Conservation (phyloP, 2,329 filamentous ascomycete species). For the Lachnellula willkommii region DNA sequence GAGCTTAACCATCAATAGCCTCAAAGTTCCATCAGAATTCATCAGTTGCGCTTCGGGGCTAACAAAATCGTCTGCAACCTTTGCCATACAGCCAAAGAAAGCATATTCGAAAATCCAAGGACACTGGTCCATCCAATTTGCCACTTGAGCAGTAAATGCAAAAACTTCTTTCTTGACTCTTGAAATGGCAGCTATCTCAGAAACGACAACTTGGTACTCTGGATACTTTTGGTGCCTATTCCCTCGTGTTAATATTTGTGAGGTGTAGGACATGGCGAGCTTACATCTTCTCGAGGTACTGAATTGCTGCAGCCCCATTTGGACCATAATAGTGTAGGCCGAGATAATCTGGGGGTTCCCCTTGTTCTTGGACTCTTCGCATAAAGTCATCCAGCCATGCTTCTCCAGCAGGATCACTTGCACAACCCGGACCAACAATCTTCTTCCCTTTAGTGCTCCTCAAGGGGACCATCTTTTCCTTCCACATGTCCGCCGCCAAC, state of each 20-base stretch:
- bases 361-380: slow-evolving; percentile 29
- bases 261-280: neutral
- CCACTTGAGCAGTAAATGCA: slow-evolving; percentile 36
- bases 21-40: slow-evolving; percentile 38
- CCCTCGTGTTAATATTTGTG: neutral
- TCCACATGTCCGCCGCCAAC: slow-evolving; percentile 37
- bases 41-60: slow-evolving; percentile 43
- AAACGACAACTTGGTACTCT: slow-evolving; percentile 34
- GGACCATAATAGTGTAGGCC: slow-evolving; percentile 41
- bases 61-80: slow-evolving; percentile 40
- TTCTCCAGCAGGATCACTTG: slow-evolving; percentile 35
- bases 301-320: slow-evolving; percentile 31
- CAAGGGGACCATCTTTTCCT: slow-evolving; percentile 35
- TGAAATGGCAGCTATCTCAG: slow-evolving; percentile 39
- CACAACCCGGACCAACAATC: slow-evolving; percentile 37
- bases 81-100: slow-evolving; percentile 40
- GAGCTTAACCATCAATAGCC: slow-evolving; percentile 26
- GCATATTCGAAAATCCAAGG: slow-evolving; percentile 41
- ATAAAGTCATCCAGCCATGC: slow-evolving; percentile 41
- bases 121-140: slow-evolving; percentile 39
- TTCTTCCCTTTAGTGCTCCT: slow-evolving; percentile 32
- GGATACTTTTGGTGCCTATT: slow-evolving; percentile 30
- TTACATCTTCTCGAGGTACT: slow-evolving; percentile 35
- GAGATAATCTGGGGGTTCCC: slow-evolving; percentile 37
- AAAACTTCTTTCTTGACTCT: slow-evolving; percentile 35